Base-by-base conservation (phyloP, 2,329 filamentous ascomycete species). In the Pseudogymnoascus sp. region DNA sequence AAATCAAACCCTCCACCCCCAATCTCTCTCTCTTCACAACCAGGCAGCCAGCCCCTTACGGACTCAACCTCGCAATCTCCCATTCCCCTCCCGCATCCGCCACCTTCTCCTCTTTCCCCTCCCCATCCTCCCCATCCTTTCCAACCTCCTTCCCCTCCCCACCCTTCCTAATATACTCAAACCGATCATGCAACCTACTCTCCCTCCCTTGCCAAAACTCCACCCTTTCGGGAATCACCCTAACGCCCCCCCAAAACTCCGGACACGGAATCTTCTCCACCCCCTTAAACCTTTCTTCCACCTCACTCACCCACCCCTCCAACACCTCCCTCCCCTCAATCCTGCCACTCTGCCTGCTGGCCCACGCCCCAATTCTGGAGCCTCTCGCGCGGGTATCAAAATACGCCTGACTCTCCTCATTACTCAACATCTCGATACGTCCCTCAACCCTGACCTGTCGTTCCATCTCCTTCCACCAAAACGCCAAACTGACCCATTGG, bases 181-280 rank as follows among this genome's bases (percentile, higher is more conserved):
- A 97, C 24, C 95, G 88, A 80, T 99, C 95, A 77, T 99, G 95
- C 75, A 99, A 77, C 65, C 95, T 82, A 77, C 88, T 96, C 73
- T 91, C 84, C 70, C 95, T 84, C 2, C 95, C 95, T 80, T 97
- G 93, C 86, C 95, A 99, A 74, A 99, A 99, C 81, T 99, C 95
- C 59, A 99, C 82, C 70, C 86, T 84, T 72, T 92, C 89, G 0
- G 95, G 93, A 67, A 93, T 82, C 65, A 99, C 83, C 69, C 93
- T 86, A 74, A 97, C 74, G 0, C 95, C 95, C 31, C 95, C 95
- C 95, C 95, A 99, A 74, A 96, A 97, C 8, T 90, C 87, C 3
- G 95, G 95, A 60, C 97, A 86, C 1, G 93, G 93, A 68, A 99
- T 96, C 63, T 89, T 77, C 29, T 96, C 89, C 67, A 83, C 72